phyloP scores from a whole-genome alignment of 257 asterid species.

The Solanum phureja region DNA sequence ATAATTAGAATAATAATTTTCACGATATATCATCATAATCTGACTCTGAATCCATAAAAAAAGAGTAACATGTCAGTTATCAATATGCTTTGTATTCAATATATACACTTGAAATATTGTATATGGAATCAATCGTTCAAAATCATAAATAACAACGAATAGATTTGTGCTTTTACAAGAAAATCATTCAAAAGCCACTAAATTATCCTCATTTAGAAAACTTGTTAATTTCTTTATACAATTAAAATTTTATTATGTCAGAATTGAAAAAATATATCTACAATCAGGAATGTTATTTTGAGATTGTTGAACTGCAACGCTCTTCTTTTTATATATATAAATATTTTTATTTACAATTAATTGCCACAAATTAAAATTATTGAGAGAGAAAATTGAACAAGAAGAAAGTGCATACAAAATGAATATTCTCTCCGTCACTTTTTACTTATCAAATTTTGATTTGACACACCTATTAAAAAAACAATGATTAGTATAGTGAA shows the following conservation, averaged over 20 bases:
- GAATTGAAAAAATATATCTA: background rate
- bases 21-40: background rate
- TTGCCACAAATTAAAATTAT: background rate
- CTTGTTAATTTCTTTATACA: background rate
- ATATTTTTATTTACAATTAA: background rate
- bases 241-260: no score
- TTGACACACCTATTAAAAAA: no score
- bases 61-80: no score
- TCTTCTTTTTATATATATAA: no score
- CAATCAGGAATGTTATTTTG: background rate
- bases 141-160: no score
- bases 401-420: background rate
- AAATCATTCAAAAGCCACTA: background rate
- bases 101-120: background rate
- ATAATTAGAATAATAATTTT: no score
- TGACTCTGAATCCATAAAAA: background rate
- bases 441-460: no score
- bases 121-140: no score
- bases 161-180: background rate
- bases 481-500: no score
- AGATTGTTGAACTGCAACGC: background rate
- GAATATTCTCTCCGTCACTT: background rate
- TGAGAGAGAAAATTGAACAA: background rate
- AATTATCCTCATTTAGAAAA: background rate
- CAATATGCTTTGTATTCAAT: background rate